Base-by-base conservation (phyloP, 345 rosid species). In the Sonneratia alba region DNA sequence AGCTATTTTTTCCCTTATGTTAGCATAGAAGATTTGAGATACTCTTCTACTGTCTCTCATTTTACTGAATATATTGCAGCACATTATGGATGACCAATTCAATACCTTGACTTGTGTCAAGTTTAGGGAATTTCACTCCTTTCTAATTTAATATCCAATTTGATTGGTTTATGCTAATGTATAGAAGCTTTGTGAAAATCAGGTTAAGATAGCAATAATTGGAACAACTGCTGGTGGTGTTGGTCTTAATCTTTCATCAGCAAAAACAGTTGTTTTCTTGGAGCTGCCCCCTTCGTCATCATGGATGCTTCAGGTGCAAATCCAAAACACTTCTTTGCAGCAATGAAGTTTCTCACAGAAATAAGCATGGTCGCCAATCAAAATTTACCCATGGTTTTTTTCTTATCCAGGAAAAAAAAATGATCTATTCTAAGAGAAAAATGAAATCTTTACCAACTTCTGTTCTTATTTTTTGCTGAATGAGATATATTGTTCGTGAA, bases 191-290 rank as follows among this genome's bases (percentile, higher is more conserved):
- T 48, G 67, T 57, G 18, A 37, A 76, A 69, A 71, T 77, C 83
- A 91, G 98, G 83, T 87, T 63, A 90, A 88, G 78, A 76, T 94
- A 78, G 97, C 98, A 72, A 85, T 94, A 74, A 86, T 94, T 81
- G 97, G 98, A 38, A 76, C 87, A 79, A 89, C 88, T 71, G 98
- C 98, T 37, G 98, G 96, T 16, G 97, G 98, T 49, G 95, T 90
- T 77, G 97, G 98, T 78, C 96, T 94, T 72, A 85, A 94, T 83
- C 87, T 94, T 79, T 94, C 98, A 63, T 81, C 97, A 36, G 98
- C 97, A 7, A 86, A 85, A 74, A 86, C 84, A 81, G 97, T 94
- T 73, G 95, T 90, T 77, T 94, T 94, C 78, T 68, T 94, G 81
- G 98, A 94, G 85, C 77, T 94, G 83, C 97, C 98, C 71, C 86